phyloP scores from a whole-genome alignment of 805 yeast species.

The Candida boidinii region DNA sequence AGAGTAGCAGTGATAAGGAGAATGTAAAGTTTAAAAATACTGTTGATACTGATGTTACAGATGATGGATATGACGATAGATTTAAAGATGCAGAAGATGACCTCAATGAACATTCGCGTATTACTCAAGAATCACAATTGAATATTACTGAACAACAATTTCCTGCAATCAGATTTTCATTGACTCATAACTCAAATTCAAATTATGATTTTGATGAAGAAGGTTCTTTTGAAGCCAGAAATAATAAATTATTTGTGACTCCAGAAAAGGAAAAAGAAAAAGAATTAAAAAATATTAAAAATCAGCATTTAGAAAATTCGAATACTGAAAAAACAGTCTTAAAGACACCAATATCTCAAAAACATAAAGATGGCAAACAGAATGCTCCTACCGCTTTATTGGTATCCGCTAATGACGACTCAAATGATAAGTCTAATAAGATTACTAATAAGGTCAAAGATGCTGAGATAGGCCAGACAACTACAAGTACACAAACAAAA shows the following conservation, averaged over 20 bases:
- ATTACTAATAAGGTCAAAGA: too few relatives aligned
- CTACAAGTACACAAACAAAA: too few relatives aligned
- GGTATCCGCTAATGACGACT: too few relatives aligned
- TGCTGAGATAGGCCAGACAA: too few relatives aligned
- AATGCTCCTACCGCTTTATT: too few relatives aligned
- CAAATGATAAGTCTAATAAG: too few relatives aligned
- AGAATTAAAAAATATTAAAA: background rate
- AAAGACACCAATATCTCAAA: too few relatives aligned
- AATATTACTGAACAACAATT: conserved; percentile 10
- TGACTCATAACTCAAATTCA: conserved; percentile 18
- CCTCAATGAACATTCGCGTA: background rate
- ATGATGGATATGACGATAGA: conserved; percentile 8
- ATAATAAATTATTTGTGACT: conserved; percentile 15
- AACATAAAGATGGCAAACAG: too few relatives aligned
- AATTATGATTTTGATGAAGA: conserved; percentile 19
- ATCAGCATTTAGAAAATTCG: background rate
- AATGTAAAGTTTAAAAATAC: too few relatives aligned
- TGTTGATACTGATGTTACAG: background rate
- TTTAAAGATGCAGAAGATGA: conserved; percentile 24
- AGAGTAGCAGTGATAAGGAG: too few relatives aligned
- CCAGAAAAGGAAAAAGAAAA: conserved; percentile 14
- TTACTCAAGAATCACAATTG: conserved; percentile 15
- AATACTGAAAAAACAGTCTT: too few relatives aligned
- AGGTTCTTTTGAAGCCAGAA: conserved; percentile 1
- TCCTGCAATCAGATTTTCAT: conserved; percentile 17